Conservation (phyloP, 352 stramenopile genomes). For the Globisporangium radiosum region DNA sequence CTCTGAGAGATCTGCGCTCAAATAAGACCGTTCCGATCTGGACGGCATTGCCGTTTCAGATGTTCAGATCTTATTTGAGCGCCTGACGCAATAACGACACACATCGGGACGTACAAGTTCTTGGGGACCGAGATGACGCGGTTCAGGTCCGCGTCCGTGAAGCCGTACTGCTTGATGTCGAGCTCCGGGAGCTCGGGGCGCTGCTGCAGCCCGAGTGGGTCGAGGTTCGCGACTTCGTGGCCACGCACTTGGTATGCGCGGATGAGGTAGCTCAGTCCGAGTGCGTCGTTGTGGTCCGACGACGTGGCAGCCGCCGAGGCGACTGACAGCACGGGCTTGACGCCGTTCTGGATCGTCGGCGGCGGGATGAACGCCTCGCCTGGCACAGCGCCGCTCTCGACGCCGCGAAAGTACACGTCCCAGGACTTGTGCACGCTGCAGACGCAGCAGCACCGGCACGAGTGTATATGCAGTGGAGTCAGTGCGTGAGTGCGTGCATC, state of each 20-base stretch:
- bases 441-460: not conserved
- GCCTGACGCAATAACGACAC: not conserved
- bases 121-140: conserved; percentile 80
- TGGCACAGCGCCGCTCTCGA: conserved; percentile 73
- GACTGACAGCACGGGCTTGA: conserved; percentile 54
- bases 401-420: conserved; percentile 82
- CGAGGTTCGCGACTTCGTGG: conserved; percentile 94
- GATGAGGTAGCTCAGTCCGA: conserved; percentile 96
- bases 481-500: not conserved
- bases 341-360: conserved; percentile 67
- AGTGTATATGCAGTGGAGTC: no score
- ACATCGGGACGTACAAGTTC: conserved; percentile 63
- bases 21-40: no score
- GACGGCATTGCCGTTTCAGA: no score
- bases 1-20: no score
- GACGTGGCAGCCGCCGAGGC: conserved; percentile 22
- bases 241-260: conserved; percentile 96
- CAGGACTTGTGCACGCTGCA: conserved; percentile 79
- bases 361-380: conserved; percentile 81
- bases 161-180: conserved; percentile 91
- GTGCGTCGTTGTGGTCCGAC: conserved; percentile 60
- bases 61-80: no score
- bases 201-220: conserved; percentile 92
- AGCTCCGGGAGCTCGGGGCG: conserved; percentile 67
- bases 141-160: conserved; percentile 87